Base-by-base conservation (phyloP, 169 alveolate species). In the Plasmodium fragile region DNA sequence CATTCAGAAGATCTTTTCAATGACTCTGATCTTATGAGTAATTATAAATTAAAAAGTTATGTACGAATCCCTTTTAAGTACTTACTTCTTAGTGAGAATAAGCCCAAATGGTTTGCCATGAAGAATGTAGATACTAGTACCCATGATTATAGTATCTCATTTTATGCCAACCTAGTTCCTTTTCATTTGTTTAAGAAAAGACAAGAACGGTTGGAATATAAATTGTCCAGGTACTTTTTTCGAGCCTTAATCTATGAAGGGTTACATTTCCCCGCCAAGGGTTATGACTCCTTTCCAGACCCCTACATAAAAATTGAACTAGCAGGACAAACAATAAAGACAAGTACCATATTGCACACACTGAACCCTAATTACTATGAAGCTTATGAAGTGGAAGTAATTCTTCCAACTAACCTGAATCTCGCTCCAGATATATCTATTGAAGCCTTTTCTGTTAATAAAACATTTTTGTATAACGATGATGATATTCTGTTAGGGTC, bases 181-280 rank as follows among this genome's bases (percentile, higher is more conserved):
- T 93, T 59, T 28, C 83, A 93, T 70, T 82, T 87, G 11, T 92
- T 92, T 25, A 93, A 92, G 73, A 92, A 82, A 69, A 83, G 99
- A 43, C 97, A 98, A 0, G 95, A 92, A 5, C 90, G 99, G n/a
- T 92, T 97, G 59, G 97, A 95, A 73, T 97, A 97, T 92, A 94
- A 94, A 75, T 93, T 97, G 39, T 80, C 96, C 45, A 92, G 93
- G 45, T 96, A 93, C 85, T 95, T 92, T 73, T 97, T 95, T 53
- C 95, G 99, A 30, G 95, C 98, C 11, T 94, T 97, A 92, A 95
- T 97, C 30, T 97, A 97, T 83, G 98, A 97, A 83, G 98, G 98
- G 18, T 92, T 97, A 85, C 98, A 97, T 77, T 95, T 97, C 30
- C 98, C 98, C 4, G 97, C 98, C 2, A 94, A 96, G 53, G 98